These are phyloP conservation scores for Phytophthora tentaculata DNA, from an alignment of 352 stramenopile genomes.

Conservation along the genomic window DNA sequence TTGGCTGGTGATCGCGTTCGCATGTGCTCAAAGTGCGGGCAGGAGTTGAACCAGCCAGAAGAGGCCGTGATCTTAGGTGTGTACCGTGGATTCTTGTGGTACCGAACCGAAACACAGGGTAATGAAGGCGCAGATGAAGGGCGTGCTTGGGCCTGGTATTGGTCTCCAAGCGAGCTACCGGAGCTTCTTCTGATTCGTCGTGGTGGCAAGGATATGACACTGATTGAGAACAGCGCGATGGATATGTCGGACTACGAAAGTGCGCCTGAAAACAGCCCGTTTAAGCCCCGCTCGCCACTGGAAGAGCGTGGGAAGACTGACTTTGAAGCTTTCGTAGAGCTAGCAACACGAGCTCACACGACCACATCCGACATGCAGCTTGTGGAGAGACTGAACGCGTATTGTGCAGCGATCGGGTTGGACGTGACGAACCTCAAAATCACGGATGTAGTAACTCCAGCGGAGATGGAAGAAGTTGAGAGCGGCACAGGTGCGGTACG, in stretches of 20 bases:
- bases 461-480: constrained; percentile 27
- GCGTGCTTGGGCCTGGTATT: constrained; percentile 96
- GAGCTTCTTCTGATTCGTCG: constrained; percentile 83
- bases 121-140: constrained; percentile 95
- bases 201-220: constrained; percentile 86
- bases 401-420: constrained; percentile 79
- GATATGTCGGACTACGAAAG: constrained; percentile 59
- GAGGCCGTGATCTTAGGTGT: constrained; percentile 95
- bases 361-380: constrained; percentile 82
- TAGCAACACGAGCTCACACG: constrained; percentile 71
- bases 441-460: constrained; percentile 59
- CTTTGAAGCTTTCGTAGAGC: constrained; percentile 65
- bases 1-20: constrained; percentile 94
- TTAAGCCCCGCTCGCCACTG: constrained; percentile 51
- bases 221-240: constrained; percentile 81
- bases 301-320: constrained; percentile 55
- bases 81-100: constrained; percentile 95
- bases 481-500: constrained; percentile 3
- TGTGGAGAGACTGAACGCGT: constrained; percentile 84
- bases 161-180: constrained; percentile 91
- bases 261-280: constrained; percentile 41
- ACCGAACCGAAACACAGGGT: constrained; percentile 95
- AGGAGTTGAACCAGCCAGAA: constrained; percentile 96
- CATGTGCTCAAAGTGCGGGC: constrained; percentile 93
- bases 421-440: constrained; percentile 85